Conservation (phyloP, 1,284 basidiomycete species). For the Trametes hirsuta region DNA sequence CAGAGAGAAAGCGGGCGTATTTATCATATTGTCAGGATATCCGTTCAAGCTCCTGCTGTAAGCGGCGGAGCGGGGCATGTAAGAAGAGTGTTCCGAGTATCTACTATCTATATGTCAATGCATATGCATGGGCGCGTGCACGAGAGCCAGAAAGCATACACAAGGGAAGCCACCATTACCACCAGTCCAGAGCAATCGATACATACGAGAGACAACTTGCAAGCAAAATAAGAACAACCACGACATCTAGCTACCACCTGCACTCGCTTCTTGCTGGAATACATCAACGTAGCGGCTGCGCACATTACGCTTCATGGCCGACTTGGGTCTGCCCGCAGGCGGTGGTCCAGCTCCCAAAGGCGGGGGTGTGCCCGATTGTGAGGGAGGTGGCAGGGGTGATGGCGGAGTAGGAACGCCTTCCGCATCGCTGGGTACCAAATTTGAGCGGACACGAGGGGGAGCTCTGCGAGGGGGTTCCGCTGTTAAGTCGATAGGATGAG, state of each 20-base stretch:
- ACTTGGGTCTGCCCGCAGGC: slow-evolving; percentile 58
- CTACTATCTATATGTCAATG: slow-evolving; percentile 24
- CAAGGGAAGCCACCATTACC: neutral
- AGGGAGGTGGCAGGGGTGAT: slow-evolving; percentile 40
- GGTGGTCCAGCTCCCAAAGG: slow-evolving; percentile 47
- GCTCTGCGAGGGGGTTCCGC: slow-evolving; percentile 52
- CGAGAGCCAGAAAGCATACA: slow-evolving; percentile 8
- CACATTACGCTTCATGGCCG: slow-evolving; percentile 72
- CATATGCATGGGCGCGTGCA: slow-evolving; percentile 16
- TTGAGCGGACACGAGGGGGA: slow-evolving; percentile 62
- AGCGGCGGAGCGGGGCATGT: slow-evolving; percentile 15
- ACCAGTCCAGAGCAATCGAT: slow-evolving; percentile 15
- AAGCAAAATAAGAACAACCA: slow-evolving; percentile 1
- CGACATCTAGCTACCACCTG: slow-evolving; percentile 17
- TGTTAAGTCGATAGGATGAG: slow-evolving; percentile 52
- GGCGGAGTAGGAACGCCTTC: slow-evolving; percentile 34
- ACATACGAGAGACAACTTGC: slow-evolving; percentile 7
- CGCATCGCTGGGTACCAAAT: slow-evolving; percentile 57
- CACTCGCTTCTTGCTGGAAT: slow-evolving; percentile 59
- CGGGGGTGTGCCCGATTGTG: slow-evolving; percentile 35
- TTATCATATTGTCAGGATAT: slow-evolving; percentile 53
- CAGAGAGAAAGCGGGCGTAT: neutral
- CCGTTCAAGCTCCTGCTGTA: slow-evolving; percentile 74
- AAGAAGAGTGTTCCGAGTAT: slow-evolving; percentile 24
- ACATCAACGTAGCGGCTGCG: slow-evolving; percentile 87